Conservation (phyloP, 2,329 filamentous ascomycete genomes). For the Coniochaeta ligniaria region DNA sequence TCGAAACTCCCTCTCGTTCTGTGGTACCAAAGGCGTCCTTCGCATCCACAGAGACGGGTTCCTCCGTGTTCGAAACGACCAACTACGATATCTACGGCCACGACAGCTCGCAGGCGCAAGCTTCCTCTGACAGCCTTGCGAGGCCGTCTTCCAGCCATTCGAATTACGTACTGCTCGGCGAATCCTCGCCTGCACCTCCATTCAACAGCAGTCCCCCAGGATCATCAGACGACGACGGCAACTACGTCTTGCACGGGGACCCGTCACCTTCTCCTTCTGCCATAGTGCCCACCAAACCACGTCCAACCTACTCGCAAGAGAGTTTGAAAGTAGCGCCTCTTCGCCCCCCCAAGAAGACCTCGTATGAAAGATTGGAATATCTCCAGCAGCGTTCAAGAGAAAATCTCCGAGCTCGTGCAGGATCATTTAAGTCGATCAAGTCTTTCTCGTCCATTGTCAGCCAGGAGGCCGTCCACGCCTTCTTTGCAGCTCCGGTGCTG, state of each 20-base stretch:
- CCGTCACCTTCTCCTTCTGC: constrained; percentile 31
- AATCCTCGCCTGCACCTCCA: constrained; percentile 39
- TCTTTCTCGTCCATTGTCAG: constrained; percentile 49
- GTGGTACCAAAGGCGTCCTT: constrained; percentile 30
- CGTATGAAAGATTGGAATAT: constrained; percentile 41
- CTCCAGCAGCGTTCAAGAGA: constrained; percentile 45
- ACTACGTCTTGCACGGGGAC: constrained; percentile 46
- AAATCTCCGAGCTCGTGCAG: constrained; percentile 38
- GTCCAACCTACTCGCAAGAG: constrained; percentile 50
- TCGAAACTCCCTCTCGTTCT: constrained; percentile 13
- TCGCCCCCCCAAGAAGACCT: constrained; percentile 36
- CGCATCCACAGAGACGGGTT: constrained; percentile 28
- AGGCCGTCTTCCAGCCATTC: constrained; percentile 32
- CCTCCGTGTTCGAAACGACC: constrained; percentile 40
- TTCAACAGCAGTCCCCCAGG: constrained; percentile 28
- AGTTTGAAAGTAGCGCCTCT: constrained; percentile 52
- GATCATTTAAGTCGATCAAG: constrained; percentile 36
- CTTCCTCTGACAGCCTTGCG: constrained; percentile 32
- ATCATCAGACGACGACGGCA: constrained; percentile 35
- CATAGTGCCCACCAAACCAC: constrained; percentile 23
- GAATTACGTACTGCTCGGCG: constrained; percentile 45
- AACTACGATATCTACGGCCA: constrained; percentile 49
- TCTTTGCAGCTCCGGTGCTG: constrained; percentile 31
- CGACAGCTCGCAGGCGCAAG: constrained; percentile 21
- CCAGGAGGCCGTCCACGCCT: constrained; percentile 34